phyloP scores from a whole-genome alignment of 768 basidiomycete species.

The Cystobasidium tubakii region DNA sequence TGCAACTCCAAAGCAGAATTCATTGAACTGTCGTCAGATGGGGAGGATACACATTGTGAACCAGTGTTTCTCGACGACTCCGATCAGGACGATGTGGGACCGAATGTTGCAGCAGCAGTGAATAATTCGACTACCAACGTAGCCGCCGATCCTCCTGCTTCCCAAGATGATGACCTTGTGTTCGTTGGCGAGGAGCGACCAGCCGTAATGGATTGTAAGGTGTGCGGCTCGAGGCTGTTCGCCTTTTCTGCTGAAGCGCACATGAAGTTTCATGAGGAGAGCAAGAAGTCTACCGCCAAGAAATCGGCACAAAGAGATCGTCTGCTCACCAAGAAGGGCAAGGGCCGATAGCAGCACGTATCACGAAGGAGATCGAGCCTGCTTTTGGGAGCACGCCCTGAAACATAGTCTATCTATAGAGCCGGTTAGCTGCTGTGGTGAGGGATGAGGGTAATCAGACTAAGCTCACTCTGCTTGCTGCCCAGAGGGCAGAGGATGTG shows the following conservation, averaged over 20 bases:
- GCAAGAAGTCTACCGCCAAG: neutral
- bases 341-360: neutral
- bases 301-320: neutral
- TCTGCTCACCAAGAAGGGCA: neutral
- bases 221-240: conserved; percentile 27
- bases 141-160: neutral
- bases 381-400: too few species aligned
- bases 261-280: conserved; percentile 17
- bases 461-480: too few species aligned
- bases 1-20: neutral
- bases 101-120: neutral
- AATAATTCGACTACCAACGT: too few species aligned
- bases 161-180: conserved; percentile 26
- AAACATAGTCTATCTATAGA: too few species aligned
- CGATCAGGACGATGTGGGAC: neutral
- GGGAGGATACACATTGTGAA: neutral
- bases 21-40: neutral
- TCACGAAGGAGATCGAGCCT: too few species aligned
- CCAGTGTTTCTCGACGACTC: neutral
- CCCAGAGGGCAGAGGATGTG: too few species aligned
- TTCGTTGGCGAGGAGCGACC: conserved; percentile 24
- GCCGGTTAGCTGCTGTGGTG: too few species aligned
- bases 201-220: conserved; percentile 11
- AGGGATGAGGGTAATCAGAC: too few species aligned
- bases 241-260: conserved; percentile 27